A percentile compares a stretch with the other conserved stretches of the same genome.
Evolutionary conservation across 2,329 filamentous ascomycete species (phyloP).

Genomic region (Lachnellula occidentalis): DNA sequence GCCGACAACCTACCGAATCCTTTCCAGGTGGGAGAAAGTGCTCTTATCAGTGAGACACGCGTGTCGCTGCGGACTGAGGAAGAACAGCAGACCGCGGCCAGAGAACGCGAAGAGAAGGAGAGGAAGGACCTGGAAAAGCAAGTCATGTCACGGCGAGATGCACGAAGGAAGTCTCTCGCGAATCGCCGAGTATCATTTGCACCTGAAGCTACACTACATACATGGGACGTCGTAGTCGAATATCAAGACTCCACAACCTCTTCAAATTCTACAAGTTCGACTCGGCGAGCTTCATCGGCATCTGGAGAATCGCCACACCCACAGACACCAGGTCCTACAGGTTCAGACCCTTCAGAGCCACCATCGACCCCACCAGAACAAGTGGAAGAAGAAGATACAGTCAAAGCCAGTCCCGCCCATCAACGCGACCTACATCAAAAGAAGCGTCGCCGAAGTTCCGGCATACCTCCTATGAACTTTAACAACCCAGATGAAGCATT

Average conservation of each 20-base stretch:
- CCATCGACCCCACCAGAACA: slow-evolving; percentile 59
- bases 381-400: slow-evolving; percentile 55
- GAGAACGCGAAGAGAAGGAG: slow-evolving; percentile 64
- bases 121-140: slow-evolving; percentile 54
- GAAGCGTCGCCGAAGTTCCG: slow-evolving; percentile 58
- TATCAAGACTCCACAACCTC: slow-evolving; percentile 82
- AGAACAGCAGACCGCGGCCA: slow-evolving; percentile 63
- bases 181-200: slow-evolving; percentile 95
- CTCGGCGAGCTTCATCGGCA: slow-evolving; percentile 63
- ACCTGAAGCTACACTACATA: slow-evolving; percentile 93
- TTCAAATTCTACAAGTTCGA: slow-evolving; percentile 67
- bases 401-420: slow-evolving; percentile 55
- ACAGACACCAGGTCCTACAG: slow-evolving; percentile 28
- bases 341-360: slow-evolving; percentile 47
- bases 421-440: slow-evolving; percentile 61
- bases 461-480: slow-evolving; percentile 58
- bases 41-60: slow-evolving; percentile 38
- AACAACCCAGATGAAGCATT: slow-evolving; percentile 60
- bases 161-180: slow-evolving; percentile 84
- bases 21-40: slow-evolving; percentile 39
- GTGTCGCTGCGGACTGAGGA: slow-evolving; percentile 64
- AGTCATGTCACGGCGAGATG: slow-evolving; percentile 70
- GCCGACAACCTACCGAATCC: slow-evolving; percentile 41
- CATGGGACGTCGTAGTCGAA: slow-evolving; percentile 84
- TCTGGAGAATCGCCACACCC: slow-evolving; percentile 22